Evolutionary conservation across 2,329 filamentous ascomycete species (phyloP).

Genomic region (Botrytis tulipae): DNA sequence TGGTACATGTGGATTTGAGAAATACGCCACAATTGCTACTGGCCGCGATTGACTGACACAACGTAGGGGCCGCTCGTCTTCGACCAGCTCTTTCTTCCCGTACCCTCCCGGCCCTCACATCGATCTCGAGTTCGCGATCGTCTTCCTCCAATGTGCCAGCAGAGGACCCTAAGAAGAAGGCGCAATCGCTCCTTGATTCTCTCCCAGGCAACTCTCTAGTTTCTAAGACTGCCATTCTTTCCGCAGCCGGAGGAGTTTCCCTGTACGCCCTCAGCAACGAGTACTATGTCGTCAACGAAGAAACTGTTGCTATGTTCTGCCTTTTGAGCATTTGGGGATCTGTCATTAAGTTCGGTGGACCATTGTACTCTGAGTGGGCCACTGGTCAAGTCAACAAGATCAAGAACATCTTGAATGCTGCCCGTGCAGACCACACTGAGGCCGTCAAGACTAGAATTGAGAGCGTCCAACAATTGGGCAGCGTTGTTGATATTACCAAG

Average conservation of each 20-base stretch:
- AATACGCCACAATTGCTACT: conserved; percentile 29
- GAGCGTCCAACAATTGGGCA: conserved; percentile 89
- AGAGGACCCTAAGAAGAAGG: conserved; percentile 94
- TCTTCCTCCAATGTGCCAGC: conserved; percentile 74
- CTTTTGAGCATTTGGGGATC: conserved; percentile 90
- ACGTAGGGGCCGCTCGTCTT: conserved; percentile 77
- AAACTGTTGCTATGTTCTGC: conserved; percentile 91
- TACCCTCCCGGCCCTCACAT: conserved; percentile 70
- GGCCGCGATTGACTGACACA: conserved; percentile 36
- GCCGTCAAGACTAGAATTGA: conserved; percentile 93
- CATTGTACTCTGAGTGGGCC: conserved; percentile 90
- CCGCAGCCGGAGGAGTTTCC: conserved; percentile 83
- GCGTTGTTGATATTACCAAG: conserved; percentile 97
- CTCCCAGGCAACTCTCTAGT: conserved; percentile 88
- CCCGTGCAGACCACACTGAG: conserved; percentile 89
- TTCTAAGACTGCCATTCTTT: conserved; percentile 96
- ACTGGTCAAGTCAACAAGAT: conserved; percentile 87
- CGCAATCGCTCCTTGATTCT: conserved; percentile 89
- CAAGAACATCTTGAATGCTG: conserved; percentile 90
- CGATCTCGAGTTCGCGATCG: conserved; percentile 63
- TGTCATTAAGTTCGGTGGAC: conserved; percentile 90
- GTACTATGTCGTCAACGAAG: conserved; percentile 99
- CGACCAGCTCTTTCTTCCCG: conserved; percentile 77
- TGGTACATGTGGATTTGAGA: conserved; percentile 36
- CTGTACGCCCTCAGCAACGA: conserved; percentile 98